Evolutionary conservation across 1,284 basidiomycete species (phyloP), one percentile per base, ranked within the genome.

Genomic region (Anthracocystis setariae): DNA sequence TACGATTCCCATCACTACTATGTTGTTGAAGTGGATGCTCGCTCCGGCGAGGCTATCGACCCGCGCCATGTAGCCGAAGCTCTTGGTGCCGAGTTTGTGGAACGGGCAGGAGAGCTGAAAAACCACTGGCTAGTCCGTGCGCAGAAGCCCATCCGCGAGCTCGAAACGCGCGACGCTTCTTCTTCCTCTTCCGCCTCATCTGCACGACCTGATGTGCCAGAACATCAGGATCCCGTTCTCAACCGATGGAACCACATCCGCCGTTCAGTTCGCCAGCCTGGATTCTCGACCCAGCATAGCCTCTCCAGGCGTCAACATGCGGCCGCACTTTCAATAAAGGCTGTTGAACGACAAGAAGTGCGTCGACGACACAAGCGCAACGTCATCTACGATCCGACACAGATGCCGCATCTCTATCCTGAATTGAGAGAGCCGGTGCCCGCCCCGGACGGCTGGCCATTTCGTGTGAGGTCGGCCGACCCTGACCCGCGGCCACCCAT

Each of bases 1-100:
- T 94, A 98, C 83, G 84, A 87, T 73, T 90, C 91, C 8, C 91
- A 98, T 84, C 87, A 91, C 75, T 98, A 99, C 85, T 95, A 94
- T 85, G 90, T 93, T 63, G 83, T 95, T 24, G 90, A 93, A 82
- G 88, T 92, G 80, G 84, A 87, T 74, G 88, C 90, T 48, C 78
- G 79, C 8, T 81, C 84, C 46, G 75, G 68, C 67, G 23, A 86
- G 86, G 35, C 85, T 86, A 64, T 87, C 2, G 66, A 73, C 18
- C 77, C 76, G 1, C 50, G 67, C 24, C 75, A 82, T 9, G 60
- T 91, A 43, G 87, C 90, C 2, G 68, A 83, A 3, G 84, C 86
- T 2, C 87, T 98, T 8, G 90, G 90, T 21, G 90, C 92, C 10
- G 90, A 98, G 83, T 85, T 96, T 48, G 90, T 98, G 49, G 93